Evolutionary conservation across 2,329 filamentous ascomycete species (phyloP), one percentile per base, ranked within the genome.

Genomic region (Pestalotiopsis sp.): DNA sequence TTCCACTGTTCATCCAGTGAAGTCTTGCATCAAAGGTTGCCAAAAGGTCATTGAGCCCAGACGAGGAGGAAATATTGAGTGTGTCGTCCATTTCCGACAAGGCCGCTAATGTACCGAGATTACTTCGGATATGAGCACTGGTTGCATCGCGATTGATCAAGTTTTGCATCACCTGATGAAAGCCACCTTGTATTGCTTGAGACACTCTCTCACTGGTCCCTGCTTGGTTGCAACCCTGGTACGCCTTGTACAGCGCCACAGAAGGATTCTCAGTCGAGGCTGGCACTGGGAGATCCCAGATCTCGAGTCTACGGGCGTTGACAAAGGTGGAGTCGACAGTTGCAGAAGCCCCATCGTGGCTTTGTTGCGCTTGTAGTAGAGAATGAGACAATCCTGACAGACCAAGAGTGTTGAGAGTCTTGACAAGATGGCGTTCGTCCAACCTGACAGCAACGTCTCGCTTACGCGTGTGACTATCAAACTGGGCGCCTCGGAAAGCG

Each of bases 261-360:
- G 90, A 84, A 66, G 91, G 88, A 38, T 88, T 90, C 13, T 85
- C 82, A 62, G 86, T 87, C 2, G 84, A 81, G 7, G 85, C 82
- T 0, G 94, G 92, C 0, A 90, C 89, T 14, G 93, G 92, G 22
- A 98, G 85, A 76, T 98, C 94, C 96, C 96, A 99, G 74, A 95
- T 91, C 72, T 96, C 94, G 17, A 98, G 83, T 71, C 91, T 92
- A 68, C 93, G 88, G 22, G 94, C 94, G 5, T 93, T 93, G 65
- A 89, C 87, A 70, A 97, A 91, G 65, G 93, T 93, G 69, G 87
- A 91, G 60, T 94, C 91, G 7, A 92, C 82, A 0, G 88, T 88
- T 7, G 85, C 80, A 2, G 86, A 83, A 3, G 86, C 86, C 35
- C 83, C 84, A 44, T 88, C 87, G 10, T 86, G 80, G 24, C 84